phyloP scores from a whole-genome alignment of 2,329 filamentous ascomycete genomes.

The Aspergillus sp. region DNA sequence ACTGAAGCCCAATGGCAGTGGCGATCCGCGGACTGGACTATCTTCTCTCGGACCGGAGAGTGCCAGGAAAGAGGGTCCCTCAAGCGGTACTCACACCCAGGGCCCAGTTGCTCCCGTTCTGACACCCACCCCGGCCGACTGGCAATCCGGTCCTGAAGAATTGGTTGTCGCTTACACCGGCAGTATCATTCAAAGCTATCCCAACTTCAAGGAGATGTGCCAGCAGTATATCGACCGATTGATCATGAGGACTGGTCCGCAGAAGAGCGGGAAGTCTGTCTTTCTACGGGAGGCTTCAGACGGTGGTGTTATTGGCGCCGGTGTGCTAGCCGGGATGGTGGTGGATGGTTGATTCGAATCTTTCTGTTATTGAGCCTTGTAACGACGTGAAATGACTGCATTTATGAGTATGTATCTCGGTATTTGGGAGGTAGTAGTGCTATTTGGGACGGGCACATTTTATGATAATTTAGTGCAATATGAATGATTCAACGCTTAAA shows the following conservation, averaged over 20 bases:
- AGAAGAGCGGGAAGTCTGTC: conserved; percentile 42
- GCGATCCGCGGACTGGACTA: conserved; percentile 1
- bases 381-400: background rate
- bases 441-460: background rate
- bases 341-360: conserved; percentile 12
- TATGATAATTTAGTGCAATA: background rate
- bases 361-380: background rate
- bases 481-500: no score
- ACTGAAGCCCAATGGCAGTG: conserved; percentile 18
- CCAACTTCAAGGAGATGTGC: conserved; percentile 62
- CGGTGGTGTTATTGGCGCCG: conserved; percentile 50
- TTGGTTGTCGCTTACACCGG: conserved; percentile 72
- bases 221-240: conserved; percentile 58
- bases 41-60: background rate
- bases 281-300: conserved; percentile 46
- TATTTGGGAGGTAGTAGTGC: no score
- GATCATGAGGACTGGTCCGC: conserved; percentile 39
- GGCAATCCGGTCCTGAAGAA: conserved; percentile 46
- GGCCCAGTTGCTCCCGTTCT: conserved; percentile 32
- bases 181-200: conserved; percentile 71
- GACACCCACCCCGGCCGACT: conserved; percentile 27
- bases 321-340: conserved; percentile 45
- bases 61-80: background rate
- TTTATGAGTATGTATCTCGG: background rate
- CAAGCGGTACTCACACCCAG: conserved; percentile 2